phyloP scores from a whole-genome alignment of 2,329 filamentous ascomycete genomes.

The Ascochyta clinopodiicola region DNA sequence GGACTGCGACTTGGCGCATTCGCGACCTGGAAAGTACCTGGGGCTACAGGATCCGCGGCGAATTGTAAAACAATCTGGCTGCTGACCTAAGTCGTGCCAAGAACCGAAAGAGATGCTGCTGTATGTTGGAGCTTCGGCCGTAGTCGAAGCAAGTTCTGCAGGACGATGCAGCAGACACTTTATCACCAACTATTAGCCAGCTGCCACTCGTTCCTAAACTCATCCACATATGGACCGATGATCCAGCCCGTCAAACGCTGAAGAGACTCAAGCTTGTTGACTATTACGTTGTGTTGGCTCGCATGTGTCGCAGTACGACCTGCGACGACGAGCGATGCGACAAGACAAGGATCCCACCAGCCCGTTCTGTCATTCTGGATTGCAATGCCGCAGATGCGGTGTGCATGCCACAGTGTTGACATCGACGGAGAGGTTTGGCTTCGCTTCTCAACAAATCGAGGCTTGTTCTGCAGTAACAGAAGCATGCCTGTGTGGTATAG shows the following conservation, averaged over 20 bases:
- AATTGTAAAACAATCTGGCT: not conserved
- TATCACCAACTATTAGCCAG: conserved; percentile 29
- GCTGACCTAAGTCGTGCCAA: not conserved
- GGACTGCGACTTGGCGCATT: conserved; percentile 62
- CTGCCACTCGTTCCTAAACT: conserved; percentile 28
- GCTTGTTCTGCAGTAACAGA: conserved; percentile 59
- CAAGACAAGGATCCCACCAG: conserved; percentile 58
- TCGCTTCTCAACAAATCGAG: conserved; percentile 51
- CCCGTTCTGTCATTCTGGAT: conserved; percentile 55
- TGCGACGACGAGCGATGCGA: conserved; percentile 56
- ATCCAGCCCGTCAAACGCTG: conserved; percentile 54
- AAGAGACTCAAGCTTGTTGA: conserved; percentile 50
- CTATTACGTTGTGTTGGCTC: conserved; percentile 54
- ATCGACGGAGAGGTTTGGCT: conserved; percentile 40
- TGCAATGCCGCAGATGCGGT: conserved; percentile 58
- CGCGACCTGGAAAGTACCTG: conserved; percentile 55
- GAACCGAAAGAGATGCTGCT: no score
- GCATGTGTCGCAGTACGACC: conserved; percentile 58
- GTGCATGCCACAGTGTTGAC: conserved; percentile 58
- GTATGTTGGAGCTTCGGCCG: not conserved
- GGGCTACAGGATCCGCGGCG: conserved; percentile 31
- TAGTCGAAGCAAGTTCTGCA: not conserved
- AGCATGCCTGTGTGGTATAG: conserved; percentile 64
- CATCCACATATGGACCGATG: conserved; percentile 20
- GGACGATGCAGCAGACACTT: not conserved